Evolutionary conservation across 139 green algal species (phyloP).

Genomic region (Tetratostichococcus sp.): DNA sequence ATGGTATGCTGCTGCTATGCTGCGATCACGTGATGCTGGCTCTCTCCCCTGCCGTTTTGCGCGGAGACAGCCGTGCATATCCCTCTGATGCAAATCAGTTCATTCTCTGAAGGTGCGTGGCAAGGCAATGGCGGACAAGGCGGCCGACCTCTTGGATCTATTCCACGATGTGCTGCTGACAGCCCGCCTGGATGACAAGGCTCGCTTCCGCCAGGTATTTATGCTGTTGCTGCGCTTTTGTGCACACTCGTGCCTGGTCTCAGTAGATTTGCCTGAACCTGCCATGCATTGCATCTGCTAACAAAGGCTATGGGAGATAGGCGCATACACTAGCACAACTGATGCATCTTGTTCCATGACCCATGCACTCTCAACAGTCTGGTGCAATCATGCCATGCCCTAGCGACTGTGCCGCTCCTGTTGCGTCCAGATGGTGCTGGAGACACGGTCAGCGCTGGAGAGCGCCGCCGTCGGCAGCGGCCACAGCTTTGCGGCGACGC

Average conservation of each 20-base stretch:
- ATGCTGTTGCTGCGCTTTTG: background rate
- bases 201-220: conserved; percentile 77
- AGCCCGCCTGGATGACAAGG: conserved; percentile 78
- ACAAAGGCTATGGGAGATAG: too few species aligned
- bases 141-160: conserved; percentile 83
- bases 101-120: conserved; percentile 44
- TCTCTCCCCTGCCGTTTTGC: too few species aligned
- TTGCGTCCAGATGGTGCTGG: conserved; percentile 87
- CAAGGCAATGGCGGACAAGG: conserved; percentile 90
- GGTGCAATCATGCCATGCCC: too few species aligned
- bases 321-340: too few species aligned
- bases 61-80: too few species aligned
- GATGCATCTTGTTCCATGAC: too few species aligned
- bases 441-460: conserved; percentile 88
- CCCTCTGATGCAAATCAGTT: background rate
- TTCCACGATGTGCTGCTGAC: conserved; percentile 79
- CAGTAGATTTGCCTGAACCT: too few species aligned
- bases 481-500: conserved; percentile 75
- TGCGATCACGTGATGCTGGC: too few species aligned
- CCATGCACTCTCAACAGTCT: too few species aligned
- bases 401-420: too few species aligned
- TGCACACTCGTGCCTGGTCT: too few species aligned
- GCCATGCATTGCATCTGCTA: too few species aligned
- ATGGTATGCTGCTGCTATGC: conserved; percentile 45
- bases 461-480: conserved; percentile 67